Evolutionary conservation across 345 rosid species (phyloP).

Genomic region (Theobroma cacao): DNA sequence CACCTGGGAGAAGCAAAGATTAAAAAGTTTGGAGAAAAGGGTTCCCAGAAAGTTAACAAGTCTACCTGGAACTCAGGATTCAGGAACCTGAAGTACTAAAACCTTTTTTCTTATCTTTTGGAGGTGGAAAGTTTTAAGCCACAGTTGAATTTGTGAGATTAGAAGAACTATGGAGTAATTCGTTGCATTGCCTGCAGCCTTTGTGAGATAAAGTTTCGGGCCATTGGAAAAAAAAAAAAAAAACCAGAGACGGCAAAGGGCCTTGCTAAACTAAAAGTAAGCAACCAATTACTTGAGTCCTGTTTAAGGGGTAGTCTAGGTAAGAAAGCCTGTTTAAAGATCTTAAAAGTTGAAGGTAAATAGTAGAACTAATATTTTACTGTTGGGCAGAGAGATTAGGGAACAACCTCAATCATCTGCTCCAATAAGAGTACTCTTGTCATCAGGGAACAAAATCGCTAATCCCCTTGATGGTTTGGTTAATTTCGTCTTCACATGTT

Average conservation of each 20-base stretch:
- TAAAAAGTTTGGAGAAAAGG: neutral
- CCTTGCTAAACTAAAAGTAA: no score
- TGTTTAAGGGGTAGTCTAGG: neutral
- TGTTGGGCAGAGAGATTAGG: neutral
- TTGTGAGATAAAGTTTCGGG: neutral
- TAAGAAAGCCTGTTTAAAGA: neutral
- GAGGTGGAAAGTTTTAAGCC: neutral
- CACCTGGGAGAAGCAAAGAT: neutral
- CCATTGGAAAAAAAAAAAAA: neutral
- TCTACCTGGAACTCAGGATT: neutral
- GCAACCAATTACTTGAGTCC: neutral
- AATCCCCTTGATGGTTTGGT: neutral
- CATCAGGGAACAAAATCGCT: neutral
- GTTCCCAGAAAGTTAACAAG: neutral
- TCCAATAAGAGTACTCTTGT: neutral
- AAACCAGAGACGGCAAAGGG: neutral
- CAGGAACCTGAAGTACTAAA: neutral
- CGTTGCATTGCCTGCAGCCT: neutral
- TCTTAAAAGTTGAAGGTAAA: neutral
- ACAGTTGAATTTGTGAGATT: neutral
- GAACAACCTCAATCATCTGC: neutral
- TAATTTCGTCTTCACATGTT: neutral
- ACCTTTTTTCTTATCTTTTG: neutral
- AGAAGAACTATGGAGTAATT: neutral
- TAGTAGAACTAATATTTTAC: neutral